Evolutionary conservation across 192 early-diverging fungal genomes (phyloP), one percentile per base, ranked within the genome.

Genomic region (Gigaspora rosea): DNA sequence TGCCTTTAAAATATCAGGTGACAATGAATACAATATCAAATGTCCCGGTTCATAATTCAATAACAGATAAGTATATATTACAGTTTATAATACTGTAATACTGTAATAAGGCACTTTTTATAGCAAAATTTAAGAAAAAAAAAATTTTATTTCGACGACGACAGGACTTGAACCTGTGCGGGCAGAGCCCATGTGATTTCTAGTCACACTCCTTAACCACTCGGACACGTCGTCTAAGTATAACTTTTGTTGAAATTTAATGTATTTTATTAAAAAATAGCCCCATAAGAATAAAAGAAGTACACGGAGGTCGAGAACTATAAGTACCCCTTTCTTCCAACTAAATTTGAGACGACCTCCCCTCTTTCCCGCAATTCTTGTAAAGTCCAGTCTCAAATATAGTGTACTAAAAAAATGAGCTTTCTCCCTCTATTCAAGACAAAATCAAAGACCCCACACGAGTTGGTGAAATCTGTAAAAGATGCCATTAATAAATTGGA

Each of bases 401-500:
- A 62, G 13, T 41, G 7, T 41, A 12, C 16, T 7, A 65, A 41
- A 41, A 41, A 41, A 49, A 93, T 93, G 91, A 89, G 85, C 66
- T 93, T 93, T 82, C 82, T 81, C 27, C 27, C 27, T 47, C 76
- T 94, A 50, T 94, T 95, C 85, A 95, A 94, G 79, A 73, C 90
- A 69, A 94, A 92, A 83, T 88, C 86, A 84, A 94, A 93, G 80
- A 91, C 93, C 35, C 95, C 96, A 59, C 89, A 93, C 65, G 96
- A 98, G 81, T 82, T 98, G 73, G 96, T 95, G 74, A 91, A 87
- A 81, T 88, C 90, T 81, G 91, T 92, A 68, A 95, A 93, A 82
- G 97, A 98, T 72, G 87, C 92, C 41, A 88, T 96, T 78, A 82
- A 85, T 33, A 93, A 90, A 78, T 83, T 96, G 46, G 92, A 91